A percentile compares a stretch with the other conserved stretches of the same genome.
Evolutionary conservation across 768 basidiomycete species (phyloP).

Genomic region (Boletus sp.): DNA sequence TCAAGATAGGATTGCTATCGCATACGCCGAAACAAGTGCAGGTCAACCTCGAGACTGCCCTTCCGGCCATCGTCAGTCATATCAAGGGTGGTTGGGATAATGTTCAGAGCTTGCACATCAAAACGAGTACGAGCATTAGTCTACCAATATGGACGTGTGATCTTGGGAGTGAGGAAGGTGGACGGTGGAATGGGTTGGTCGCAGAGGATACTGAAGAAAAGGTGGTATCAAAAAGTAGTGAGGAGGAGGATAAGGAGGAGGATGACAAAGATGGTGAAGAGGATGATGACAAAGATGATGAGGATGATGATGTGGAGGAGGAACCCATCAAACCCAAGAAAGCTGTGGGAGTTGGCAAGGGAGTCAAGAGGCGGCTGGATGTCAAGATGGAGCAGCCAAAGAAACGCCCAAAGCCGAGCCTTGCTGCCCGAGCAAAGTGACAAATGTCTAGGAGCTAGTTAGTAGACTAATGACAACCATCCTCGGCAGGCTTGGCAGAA

Average conservation of each 20-base stretch:
- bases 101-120: constrained; percentile 84
- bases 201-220: constrained; percentile 11
- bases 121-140: constrained; percentile 79
- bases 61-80: constrained; percentile 69
- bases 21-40: constrained; percentile 73
- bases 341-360: not conserved
- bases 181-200: constrained; percentile 32
- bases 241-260: not conserved
- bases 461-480: constrained; percentile 2
- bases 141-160: constrained; percentile 90
- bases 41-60: constrained; percentile 72
- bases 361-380: constrained; percentile 11
- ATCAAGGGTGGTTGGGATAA: constrained; percentile 89
- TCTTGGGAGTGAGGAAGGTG: constrained; percentile 49
- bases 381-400: constrained; percentile 13
- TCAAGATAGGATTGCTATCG: constrained; percentile 77
- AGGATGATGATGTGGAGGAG: not conserved
- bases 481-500: constrained; percentile 6
- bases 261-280: not conserved
- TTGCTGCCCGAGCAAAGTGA: not conserved
- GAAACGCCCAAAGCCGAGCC: constrained; percentile 13
- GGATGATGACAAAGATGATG: not conserved
- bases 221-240: not conserved
- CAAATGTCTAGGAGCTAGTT: not conserved
- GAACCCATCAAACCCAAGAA: constrained; percentile 1